A percentile compares a stretch with the other conserved stretches of the same genome.
These are phyloP conservation scores for Aspergillus homomorphus DNA, from an alignment of 495 filamentous ascomycete genomes.

Conservation along the genomic window DNA sequence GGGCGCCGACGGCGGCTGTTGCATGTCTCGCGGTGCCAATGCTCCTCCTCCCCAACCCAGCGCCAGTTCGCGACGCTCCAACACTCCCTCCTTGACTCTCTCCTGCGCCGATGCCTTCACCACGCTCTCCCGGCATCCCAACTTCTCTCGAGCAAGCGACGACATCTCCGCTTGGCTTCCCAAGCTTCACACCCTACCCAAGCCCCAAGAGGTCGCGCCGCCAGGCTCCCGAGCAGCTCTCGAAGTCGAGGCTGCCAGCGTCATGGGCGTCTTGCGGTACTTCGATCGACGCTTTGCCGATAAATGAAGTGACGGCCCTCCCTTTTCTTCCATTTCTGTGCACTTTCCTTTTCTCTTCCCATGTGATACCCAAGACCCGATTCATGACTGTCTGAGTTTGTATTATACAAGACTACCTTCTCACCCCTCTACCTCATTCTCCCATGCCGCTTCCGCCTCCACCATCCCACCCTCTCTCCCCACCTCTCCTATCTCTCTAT, in stretches of 20 bases:
- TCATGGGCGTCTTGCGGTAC: conserved; percentile 79
- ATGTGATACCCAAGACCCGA: conserved; percentile 44
- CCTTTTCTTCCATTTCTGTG: neutral
- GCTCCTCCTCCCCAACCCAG: conserved; percentile 10
- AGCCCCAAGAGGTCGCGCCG: conserved; percentile 36
- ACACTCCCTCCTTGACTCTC: conserved; percentile 39
- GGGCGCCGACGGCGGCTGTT: conserved; percentile 52
- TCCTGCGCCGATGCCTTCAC: conserved; percentile 80
- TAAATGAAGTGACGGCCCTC: conserved; percentile 27
- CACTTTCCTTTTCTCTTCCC: conserved; percentile 12
- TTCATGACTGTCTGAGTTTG: conserved; percentile 35
- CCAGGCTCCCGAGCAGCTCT: conserved; percentile 53
- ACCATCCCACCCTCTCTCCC: neutral
- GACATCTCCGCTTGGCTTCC: conserved; percentile 74
- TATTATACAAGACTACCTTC: conserved; percentile 23
- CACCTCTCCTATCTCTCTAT: neutral
- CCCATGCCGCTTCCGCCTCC: neutral
- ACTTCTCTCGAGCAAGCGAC: conserved; percentile 71
- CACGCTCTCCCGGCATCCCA: conserved; percentile 73
- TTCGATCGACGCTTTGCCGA: conserved; percentile 74
- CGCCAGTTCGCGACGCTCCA: conserved; percentile 12
- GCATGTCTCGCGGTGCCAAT: conserved; percentile 30
- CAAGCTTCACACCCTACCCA: conserved; percentile 61
- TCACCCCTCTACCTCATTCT: neutral
- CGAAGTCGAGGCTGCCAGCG: conserved; percentile 81